These are phyloP conservation scores for Wallacemonas sp. DNA, from an alignment of 208 protist species.

Conservation along the genomic window DNA sequence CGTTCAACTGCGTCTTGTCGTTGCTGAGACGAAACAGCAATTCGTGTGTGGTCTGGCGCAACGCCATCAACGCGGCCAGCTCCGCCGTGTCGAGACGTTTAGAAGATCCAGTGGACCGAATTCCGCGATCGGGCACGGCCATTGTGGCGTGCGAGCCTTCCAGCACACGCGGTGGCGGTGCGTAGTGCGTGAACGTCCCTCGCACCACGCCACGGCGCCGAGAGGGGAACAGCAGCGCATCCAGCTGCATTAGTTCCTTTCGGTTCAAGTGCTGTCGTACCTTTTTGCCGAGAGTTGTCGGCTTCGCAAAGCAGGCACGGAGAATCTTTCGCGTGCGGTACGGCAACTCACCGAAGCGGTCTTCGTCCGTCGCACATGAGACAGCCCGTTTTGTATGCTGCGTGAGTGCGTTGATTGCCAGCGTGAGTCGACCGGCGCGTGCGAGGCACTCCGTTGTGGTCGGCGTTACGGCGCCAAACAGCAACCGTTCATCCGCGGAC, in stretches of 20 bases:
- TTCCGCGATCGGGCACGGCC: background rate
- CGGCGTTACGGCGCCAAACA: constrained; percentile 21
- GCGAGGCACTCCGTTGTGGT: constrained; percentile 7
- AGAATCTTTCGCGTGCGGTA: constrained; percentile 16
- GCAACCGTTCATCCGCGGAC: constrained; percentile 8
- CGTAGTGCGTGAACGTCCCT: background rate
- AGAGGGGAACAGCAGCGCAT: constrained; percentile 22
- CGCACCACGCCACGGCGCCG: background rate
- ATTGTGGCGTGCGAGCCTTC: background rate
- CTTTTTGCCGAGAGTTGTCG: constrained; percentile 37
- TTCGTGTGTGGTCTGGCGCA: constrained; percentile 17
- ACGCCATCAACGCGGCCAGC: background rate
- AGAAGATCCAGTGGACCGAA: background rate
- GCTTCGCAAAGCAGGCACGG: constrained; percentile 29
- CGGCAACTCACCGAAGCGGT: too few species aligned
- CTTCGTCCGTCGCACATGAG: too few species aligned
- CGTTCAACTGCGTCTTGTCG: background rate
- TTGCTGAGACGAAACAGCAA: constrained; percentile 7
- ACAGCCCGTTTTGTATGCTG: too few species aligned
- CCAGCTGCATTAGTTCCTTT: constrained; percentile 31
- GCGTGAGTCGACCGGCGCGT: background rate
- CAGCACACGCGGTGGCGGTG: background rate
- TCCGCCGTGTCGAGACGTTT: background rate
- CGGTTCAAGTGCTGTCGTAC: constrained; percentile 33
- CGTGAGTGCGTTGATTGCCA: background rate